These are phyloP conservation scores for Yamadazyma diddensiae DNA, from an alignment of 1,139 yeast species.

Conservation along the genomic window DNA sequence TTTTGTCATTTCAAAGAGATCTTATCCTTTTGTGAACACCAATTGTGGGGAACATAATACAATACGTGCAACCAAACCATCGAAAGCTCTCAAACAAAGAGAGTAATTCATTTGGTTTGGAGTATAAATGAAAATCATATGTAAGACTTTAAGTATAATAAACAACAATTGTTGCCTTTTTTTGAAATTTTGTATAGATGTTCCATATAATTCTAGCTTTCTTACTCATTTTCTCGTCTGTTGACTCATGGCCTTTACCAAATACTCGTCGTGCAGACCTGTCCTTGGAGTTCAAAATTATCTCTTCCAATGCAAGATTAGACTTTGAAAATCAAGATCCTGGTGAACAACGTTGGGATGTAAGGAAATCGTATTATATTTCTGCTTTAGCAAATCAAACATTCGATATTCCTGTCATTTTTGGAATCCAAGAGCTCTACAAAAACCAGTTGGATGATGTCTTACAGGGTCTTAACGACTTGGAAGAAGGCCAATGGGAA, in stretches of 20 bases:
- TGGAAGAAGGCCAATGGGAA: constrained; percentile 22
- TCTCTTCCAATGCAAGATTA: constrained; percentile 23
- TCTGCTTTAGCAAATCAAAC: constrained; percentile 13
- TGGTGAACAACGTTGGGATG: constrained; percentile 24
- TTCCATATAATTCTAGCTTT: background rate
- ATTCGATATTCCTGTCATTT: constrained; percentile 18
- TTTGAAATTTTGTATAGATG: background rate
- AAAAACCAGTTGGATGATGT: constrained; percentile 25
- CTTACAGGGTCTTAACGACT: constrained; percentile 16
- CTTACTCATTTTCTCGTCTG: background rate
- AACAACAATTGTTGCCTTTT: background rate
- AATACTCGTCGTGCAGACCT: background rate
- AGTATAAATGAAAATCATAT: too few species aligned
- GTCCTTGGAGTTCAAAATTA: constrained; percentile 7
- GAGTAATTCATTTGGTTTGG: too few species aligned
- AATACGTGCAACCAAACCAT: too few species aligned
- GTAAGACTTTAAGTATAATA: background rate
- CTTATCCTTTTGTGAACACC: too few species aligned
- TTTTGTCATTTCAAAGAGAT: too few species aligned
- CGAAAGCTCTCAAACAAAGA: too few species aligned
- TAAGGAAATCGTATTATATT: constrained; percentile 18
- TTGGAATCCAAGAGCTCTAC: constrained; percentile 28
- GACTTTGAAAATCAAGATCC: constrained; percentile 17
- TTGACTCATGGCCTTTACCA: background rate
- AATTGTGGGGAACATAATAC: too few species aligned